Percentiles rank a stretch among this genome's conserved stretches.
phyloP scores from a whole-genome alignment of 495 filamentous ascomycete genomes.

The Aspergillus homomorphus region DNA sequence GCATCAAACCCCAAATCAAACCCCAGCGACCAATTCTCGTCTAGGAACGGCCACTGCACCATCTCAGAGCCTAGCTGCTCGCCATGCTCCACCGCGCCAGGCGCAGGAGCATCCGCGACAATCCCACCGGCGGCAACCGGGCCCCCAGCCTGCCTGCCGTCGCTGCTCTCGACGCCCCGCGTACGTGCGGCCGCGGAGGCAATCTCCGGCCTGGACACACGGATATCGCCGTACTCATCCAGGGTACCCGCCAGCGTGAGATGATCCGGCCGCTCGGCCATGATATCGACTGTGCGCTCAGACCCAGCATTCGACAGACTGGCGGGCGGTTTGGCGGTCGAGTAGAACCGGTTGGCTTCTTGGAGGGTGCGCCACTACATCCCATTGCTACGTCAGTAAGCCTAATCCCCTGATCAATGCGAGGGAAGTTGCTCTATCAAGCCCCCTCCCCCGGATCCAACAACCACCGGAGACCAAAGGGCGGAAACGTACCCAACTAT shows the following conservation, averaged over 20 bases:
- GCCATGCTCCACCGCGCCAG: slow-evolving; percentile 27
- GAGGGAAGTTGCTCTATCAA: too few species aligned
- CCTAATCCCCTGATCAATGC: too few species aligned
- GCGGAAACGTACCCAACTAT: slow-evolving; percentile 34
- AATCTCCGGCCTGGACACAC: slow-evolving; percentile 19
- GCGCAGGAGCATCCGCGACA: too few species aligned
- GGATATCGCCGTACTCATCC: slow-evolving; percentile 47
- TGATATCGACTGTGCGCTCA: neutral
- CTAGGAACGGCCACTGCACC: slow-evolving; percentile 46
- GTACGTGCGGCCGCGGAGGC: neutral
- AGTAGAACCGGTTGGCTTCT: slow-evolving; percentile 43
- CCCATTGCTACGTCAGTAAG: too few species aligned
- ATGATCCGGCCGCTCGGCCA: slow-evolving; percentile 11
- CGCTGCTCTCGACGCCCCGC: neutral
- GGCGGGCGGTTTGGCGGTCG: slow-evolving; percentile 32
- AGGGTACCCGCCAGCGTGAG: slow-evolving; percentile 37
- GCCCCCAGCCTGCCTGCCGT: neutral
- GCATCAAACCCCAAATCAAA: slow-evolving; percentile 40
- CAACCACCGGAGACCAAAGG: neutral
- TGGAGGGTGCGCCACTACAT: slow-evolving; percentile 41
- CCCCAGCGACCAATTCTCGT: slow-evolving; percentile 40
- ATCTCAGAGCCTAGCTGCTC: slow-evolving; percentile 32
- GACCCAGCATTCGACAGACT: slow-evolving; percentile 21
- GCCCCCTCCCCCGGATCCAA: too few species aligned
- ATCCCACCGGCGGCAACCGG: neutral